Evolutionary conservation across 83 land plant genomes (phyloP).

Genomic region (Diphasiastrum complanatum): DNA sequence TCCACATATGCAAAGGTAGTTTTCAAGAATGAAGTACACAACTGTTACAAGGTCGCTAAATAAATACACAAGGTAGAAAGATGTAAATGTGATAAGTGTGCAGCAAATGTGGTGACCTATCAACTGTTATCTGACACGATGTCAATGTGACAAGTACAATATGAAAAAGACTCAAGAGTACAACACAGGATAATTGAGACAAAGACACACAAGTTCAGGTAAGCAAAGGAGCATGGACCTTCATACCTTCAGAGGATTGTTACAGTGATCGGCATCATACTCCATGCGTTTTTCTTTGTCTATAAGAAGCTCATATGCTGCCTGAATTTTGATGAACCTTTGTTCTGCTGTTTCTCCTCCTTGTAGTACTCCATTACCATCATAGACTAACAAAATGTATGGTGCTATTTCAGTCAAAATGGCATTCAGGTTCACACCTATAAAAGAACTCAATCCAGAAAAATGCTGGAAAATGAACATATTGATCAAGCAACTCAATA

Average conservation of each 20-base stretch:
- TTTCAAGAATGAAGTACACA: too few species aligned
- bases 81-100: too few species aligned
- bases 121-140: too few species aligned
- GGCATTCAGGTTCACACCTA: too few species aligned
- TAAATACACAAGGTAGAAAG: too few species aligned
- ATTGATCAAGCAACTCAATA: too few species aligned
- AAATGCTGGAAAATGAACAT: background rate
- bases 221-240: background rate
- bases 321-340: slow-evolving; percentile 91
- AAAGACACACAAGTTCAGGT: background rate
- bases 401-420: background rate
- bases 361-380: slow-evolving; percentile 74
- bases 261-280: slow-evolving; percentile 71
- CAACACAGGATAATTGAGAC: background rate
- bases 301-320: slow-evolving; percentile 92
- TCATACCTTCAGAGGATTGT: slow-evolving; percentile 80
- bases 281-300: slow-evolving; percentile 61
- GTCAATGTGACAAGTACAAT: too few species aligned
- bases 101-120: too few species aligned
- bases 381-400: slow-evolving; percentile 58
- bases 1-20: too few species aligned
- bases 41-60: too few species aligned
- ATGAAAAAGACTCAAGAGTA: background rate
- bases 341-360: slow-evolving; percentile 93
- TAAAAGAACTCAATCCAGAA: background rate